These are phyloP conservation scores for Podaxis sp. DNA, from an alignment of 768 basidiomycete genomes.

Conservation along the genomic window DNA sequence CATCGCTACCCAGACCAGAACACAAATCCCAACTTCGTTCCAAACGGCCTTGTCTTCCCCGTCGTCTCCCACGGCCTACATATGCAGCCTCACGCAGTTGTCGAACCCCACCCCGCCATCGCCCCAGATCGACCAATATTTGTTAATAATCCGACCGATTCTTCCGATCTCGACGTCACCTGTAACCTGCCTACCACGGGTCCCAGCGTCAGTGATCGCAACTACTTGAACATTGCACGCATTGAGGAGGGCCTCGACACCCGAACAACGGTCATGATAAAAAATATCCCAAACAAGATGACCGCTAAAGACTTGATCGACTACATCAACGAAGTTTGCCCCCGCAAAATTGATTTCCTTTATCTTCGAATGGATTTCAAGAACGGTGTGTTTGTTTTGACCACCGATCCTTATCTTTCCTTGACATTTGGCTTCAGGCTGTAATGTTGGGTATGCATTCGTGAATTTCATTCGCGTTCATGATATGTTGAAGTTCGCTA, in stretches of 20 bases:
- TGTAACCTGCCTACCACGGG: slow-evolving; percentile 18
- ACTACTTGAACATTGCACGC: slow-evolving; percentile 55
- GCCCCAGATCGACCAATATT: neutral
- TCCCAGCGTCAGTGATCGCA: slow-evolving; percentile 26
- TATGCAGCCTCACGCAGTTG: neutral
- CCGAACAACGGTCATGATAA: slow-evolving; percentile 84
- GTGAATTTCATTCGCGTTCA: slow-evolving; percentile 84
- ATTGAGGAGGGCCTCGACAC: slow-evolving; percentile 80
- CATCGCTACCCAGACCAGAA: slow-evolving; percentile 1
- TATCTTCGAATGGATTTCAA: slow-evolving; percentile 86
- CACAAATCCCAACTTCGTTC: neutral
- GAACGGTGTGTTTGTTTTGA: slow-evolving; percentile 49
- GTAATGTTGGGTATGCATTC: slow-evolving; percentile 81
- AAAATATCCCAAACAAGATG: slow-evolving; percentile 94
- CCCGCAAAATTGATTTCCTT: slow-evolving; percentile 78
- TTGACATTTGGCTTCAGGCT: slow-evolving; percentile 37
- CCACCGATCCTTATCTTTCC: neutral
- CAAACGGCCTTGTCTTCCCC: neutral
- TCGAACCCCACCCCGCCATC: neutral
- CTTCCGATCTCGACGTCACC: neutral
- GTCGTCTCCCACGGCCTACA: neutral
- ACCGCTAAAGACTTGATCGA: slow-evolving; percentile 64
- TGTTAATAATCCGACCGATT: neutral
- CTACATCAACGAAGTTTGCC: slow-evolving; percentile 69
- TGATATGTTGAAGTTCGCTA: slow-evolving; percentile 74